Percentiles rank a stretch among this genome's conserved stretches.
Conservation (phyloP, 2,329 filamentous ascomycete species). For the Thelonectria rubi region DNA sequence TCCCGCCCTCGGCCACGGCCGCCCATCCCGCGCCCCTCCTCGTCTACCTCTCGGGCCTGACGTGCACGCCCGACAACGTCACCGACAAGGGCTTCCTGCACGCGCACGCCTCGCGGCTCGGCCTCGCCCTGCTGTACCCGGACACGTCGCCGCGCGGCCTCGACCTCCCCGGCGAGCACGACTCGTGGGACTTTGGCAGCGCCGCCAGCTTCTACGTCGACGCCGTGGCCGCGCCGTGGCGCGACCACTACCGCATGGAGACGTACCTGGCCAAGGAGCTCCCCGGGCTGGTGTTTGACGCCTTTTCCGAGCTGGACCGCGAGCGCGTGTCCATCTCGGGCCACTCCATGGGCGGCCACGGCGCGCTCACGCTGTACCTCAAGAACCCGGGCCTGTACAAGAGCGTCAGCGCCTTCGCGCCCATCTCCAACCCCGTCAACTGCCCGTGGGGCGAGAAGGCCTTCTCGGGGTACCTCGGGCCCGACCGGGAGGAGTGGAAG, state of each 20-base stretch:
- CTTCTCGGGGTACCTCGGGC: slow-evolving; percentile 89
- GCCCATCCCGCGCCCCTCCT: slow-evolving; percentile 76
- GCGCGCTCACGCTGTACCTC: slow-evolving; percentile 89
- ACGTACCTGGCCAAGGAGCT: slow-evolving; percentile 90
- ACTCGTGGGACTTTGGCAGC: slow-evolving; percentile 88
- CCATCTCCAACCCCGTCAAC: slow-evolving; percentile 84
- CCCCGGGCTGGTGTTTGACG: slow-evolving; percentile 76
- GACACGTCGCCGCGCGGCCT: slow-evolving; percentile 93
- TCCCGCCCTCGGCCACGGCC: slow-evolving; percentile 75
- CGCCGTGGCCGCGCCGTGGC: slow-evolving; percentile 79
- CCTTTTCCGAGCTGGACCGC: slow-evolving; percentile 76
- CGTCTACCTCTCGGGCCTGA: slow-evolving; percentile 92
- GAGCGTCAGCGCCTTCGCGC: slow-evolving; percentile 89
- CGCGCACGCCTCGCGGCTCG: slow-evolving; percentile 77
- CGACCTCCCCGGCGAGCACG: slow-evolving; percentile 83
- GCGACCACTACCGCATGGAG: slow-evolving; percentile 90
- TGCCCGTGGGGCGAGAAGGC: slow-evolving; percentile 98
- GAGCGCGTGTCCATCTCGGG: slow-evolving; percentile 83
- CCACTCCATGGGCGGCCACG: slow-evolving; percentile 97
- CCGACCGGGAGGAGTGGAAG: slow-evolving; percentile 79
- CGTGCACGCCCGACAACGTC: slow-evolving; percentile 90
- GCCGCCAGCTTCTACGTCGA: slow-evolving; percentile 96
- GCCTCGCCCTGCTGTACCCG: slow-evolving; percentile 92
- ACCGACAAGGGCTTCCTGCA: slow-evolving; percentile 92
- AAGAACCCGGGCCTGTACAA: slow-evolving; percentile 91